Base-by-base conservation (phyloP, 2,329 filamentous ascomycete species). In the Neonectria sp. region DNA sequence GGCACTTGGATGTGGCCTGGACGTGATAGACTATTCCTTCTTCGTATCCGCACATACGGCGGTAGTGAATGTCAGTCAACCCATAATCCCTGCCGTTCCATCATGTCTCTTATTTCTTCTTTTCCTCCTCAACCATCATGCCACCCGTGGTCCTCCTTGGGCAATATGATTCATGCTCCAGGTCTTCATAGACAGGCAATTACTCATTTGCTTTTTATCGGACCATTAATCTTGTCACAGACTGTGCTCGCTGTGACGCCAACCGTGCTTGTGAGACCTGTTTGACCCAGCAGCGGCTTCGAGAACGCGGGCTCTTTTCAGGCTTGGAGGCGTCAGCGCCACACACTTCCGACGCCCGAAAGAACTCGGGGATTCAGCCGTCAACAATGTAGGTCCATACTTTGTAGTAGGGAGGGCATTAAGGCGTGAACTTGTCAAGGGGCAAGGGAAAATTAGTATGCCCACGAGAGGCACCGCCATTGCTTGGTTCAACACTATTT, bases 281-380 rank as follows among this genome's bases (percentile, higher is more conserved):
- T 40, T 64, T 48, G 61, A 68, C 45, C 68, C 67, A 68, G 51
- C 49, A 51, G 55, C 53, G 37, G 45, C 62, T 55, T 67, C 31
- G 37, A 68, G 61, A 67, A 55, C 63, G 60, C 15, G 49, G 62
- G 58, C 51, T 56, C 56, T 31, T 56, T 62, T 48, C 57, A 52
- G 31, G 43, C 52, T 45, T 9, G 40, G 40, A 45, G 37, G 35
- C 37, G 57, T 53, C 29, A 29, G 17, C 52, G 40, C 52, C 61
- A 65, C 56, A 40, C 27, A 53, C 21, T 21, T 25, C 21, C 52
- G 40, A 59, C 21, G 31, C 21, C 33, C 40, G 29, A 57, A n/a
- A 53, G 48, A 57, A 37, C 17, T 55, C 52, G 51, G 29, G 29
- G 33, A 48, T 40, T 15, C 29, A 62, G 52, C 51, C 58, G 33